phyloP scores from a whole-genome alignment of 1,139 yeast genomes.

The Taphrina sp. region DNA sequence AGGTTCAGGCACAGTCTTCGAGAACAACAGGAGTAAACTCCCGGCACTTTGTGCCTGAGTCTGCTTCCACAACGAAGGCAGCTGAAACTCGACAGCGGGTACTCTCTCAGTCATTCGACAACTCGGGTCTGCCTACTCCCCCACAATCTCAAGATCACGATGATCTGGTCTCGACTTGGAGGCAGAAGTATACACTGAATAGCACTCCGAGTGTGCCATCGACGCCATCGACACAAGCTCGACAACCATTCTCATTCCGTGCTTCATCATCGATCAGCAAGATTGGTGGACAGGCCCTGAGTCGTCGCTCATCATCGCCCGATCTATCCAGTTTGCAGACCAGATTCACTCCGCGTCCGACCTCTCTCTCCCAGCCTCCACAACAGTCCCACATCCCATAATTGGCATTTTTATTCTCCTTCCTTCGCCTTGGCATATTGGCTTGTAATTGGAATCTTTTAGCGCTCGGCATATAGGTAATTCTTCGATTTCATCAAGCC shows the following conservation, averaged over 20 bases:
- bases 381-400: no score
- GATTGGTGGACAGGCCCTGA: conserved; percentile 9
- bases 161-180: conserved; percentile 6
- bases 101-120: background rate
- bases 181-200: background rate
- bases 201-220: background rate
- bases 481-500: no score
- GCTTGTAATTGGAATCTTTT: no score
- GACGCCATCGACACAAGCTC: background rate
- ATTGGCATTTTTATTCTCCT: no score
- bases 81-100: background rate
- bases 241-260: background rate
- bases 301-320: conserved; percentile 10
- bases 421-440: no score
- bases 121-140: conserved; percentile 15
- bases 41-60: background rate
- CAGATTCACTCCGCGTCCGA: no score
- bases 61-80: background rate
- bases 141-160: conserved; percentile 11
- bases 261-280: conserved; percentile 4
- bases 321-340: no score
- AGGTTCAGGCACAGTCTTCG: background rate
- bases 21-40: background rate
- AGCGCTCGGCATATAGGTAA: no score
- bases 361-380: no score